phyloP scores from a whole-genome alignment of 345 rosid species.

The Corchorus capsularis region DNA sequence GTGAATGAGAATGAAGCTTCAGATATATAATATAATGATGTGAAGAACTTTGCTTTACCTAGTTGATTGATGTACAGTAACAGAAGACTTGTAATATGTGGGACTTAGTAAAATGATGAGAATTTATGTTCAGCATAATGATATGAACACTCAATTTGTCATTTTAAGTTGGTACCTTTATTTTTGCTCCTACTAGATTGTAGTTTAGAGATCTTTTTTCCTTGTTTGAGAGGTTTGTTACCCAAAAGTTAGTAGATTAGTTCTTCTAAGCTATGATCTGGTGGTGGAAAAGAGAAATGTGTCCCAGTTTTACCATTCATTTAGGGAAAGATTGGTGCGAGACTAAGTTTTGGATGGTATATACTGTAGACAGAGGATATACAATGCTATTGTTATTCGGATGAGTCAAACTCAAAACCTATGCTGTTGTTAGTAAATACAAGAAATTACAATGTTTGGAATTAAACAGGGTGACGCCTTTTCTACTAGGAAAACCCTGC shows the following conservation, averaged over 20 bases:
- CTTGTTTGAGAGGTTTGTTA: neutral
- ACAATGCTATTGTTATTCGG: neutral
- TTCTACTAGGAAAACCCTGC: too few species aligned
- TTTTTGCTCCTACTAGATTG: neutral
- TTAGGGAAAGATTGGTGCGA: neutral
- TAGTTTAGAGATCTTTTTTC: neutral
- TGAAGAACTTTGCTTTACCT: neutral
- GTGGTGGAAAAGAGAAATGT: neutral
- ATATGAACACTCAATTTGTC: neutral
- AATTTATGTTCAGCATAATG: neutral
- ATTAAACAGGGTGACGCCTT: too few species aligned
- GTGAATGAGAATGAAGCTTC: neutral
- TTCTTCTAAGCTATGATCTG: neutral
- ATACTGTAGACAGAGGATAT: neutral
- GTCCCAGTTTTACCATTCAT: neutral
- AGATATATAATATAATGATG: neutral
- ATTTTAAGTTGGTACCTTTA: neutral
- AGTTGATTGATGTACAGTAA: too few species aligned
- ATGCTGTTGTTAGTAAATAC: neutral
- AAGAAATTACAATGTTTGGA: neutral
- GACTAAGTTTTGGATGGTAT: neutral
- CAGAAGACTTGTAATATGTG: too few species aligned
- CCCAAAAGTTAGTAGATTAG: neutral
- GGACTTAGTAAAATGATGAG: neutral
- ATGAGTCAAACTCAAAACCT: neutral